Evolutionary conservation across 2,329 filamentous ascomycete genomes (phyloP).

Genomic region (Penicillium occitanis): DNA sequence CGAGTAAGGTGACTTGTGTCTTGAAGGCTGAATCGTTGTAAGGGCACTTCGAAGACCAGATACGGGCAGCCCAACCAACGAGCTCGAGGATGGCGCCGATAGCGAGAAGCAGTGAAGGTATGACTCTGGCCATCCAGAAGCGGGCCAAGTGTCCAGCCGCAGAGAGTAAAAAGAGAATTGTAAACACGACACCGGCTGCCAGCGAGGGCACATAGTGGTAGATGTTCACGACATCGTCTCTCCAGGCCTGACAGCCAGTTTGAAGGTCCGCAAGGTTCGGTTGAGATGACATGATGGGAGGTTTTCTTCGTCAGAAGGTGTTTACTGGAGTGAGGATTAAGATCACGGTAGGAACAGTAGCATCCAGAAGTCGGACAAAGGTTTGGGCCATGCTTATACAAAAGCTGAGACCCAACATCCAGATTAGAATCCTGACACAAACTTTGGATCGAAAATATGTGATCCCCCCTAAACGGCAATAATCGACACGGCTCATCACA

Average conservation of each 20-base stretch:
- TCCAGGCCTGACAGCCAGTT: background rate
- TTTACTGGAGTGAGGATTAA: background rate
- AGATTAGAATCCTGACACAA: background rate
- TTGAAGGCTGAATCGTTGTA: conserved; percentile 52
- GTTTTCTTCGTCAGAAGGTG: background rate
- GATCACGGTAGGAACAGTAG: background rate
- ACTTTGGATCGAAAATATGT: background rate
- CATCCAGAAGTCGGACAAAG: background rate
- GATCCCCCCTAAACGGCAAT: background rate
- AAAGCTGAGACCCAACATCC: background rate
- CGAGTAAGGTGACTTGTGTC: conserved; percentile 49
- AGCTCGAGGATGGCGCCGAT: background rate
- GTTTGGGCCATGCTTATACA: background rate
- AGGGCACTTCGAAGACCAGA: conserved; percentile 51
- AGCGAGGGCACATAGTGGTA: conserved; percentile 8
- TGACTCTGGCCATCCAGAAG: background rate
- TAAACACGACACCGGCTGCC: background rate
- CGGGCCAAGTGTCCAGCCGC: background rate
- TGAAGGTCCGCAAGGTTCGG: background rate
- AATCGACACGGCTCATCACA: background rate
- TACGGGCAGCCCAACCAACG: conserved; percentile 49
- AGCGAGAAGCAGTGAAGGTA: background rate
- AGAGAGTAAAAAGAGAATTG: background rate
- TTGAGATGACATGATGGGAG: background rate
- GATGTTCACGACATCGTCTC: background rate